phyloP scores from a whole-genome alignment of 2,329 filamentous ascomycete genomes.

The Phyllosticta citribraziliensis region DNA sequence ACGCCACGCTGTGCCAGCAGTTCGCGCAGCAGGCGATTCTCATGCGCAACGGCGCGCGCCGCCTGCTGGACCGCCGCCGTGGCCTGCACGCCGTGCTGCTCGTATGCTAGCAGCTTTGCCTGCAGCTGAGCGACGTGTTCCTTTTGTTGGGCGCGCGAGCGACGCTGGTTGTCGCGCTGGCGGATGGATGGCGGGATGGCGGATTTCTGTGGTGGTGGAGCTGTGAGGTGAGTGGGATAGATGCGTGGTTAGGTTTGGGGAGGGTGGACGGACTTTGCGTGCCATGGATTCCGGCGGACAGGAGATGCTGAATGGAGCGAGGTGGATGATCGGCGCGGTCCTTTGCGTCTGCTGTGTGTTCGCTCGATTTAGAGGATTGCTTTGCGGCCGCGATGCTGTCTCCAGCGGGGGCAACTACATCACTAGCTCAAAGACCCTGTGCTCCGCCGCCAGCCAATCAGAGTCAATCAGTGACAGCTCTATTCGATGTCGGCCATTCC shows the following conservation, averaged over 20 bases:
- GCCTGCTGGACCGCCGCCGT: constrained; percentile 46
- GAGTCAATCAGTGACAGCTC: neutral
- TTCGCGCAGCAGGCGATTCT: constrained; percentile 39
- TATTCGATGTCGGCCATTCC: neutral
- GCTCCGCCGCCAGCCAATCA: neutral
- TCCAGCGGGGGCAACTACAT: neutral
- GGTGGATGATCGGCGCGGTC: no score
- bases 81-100: constrained; percentile 40
- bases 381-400: neutral
- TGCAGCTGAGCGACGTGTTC: constrained; percentile 31
- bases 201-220: neutral
- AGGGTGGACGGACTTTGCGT: neutral
- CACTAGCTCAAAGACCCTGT: neutral
- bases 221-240: neutral
- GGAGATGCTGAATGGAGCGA: no score
- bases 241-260: neutral
- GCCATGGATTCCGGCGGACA: neutral
- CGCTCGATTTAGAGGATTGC: no score
- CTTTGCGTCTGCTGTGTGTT: no score
- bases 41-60: constrained; percentile 40
- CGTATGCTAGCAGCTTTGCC: constrained; percentile 37
- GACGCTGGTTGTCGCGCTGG: constrained; percentile 43
- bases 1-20: constrained; percentile 24
- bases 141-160: constrained; percentile 42
- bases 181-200: constrained; percentile 4